These are phyloP conservation scores for Simplicillium aogashimaense DNA, from an alignment of 2,329 filamentous ascomycete species.

Conservation along the genomic window DNA sequence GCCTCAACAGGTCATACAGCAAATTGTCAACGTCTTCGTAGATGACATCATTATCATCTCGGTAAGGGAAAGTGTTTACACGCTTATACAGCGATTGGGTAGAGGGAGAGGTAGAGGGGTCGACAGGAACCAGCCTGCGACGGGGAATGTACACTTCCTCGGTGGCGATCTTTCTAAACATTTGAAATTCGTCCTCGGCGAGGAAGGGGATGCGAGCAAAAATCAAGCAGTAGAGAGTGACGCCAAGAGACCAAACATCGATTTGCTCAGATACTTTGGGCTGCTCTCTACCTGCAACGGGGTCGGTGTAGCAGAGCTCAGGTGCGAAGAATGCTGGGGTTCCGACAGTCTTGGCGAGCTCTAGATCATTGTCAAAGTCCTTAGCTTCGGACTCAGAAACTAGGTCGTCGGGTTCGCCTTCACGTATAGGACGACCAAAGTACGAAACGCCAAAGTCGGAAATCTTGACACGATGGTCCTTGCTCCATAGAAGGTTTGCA, in stretches of 20 bases:
- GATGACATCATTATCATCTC: constrained; percentile 65
- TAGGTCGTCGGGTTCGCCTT: constrained; percentile 68
- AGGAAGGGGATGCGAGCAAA: constrained; percentile 91
- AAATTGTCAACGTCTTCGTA: constrained; percentile 82
- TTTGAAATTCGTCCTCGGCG: constrained; percentile 80
- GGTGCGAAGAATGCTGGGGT: constrained; percentile 97
- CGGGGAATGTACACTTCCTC: constrained; percentile 85
- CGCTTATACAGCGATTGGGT: constrained; percentile 46
- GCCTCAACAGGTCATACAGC: constrained; percentile 66
- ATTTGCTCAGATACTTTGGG: constrained; percentile 86
- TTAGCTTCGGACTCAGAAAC: constrained; percentile 72
- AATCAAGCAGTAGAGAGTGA: constrained; percentile 91
- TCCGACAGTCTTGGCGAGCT: constrained; percentile 95
- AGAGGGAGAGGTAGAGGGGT: constrained; percentile 46
- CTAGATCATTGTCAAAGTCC: constrained; percentile 85
- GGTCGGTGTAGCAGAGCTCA: constrained; percentile 84
- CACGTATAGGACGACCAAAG: constrained; percentile 77
- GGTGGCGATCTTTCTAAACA: constrained; percentile 86
- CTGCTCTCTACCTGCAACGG: constrained; percentile 44
- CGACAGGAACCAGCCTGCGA: constrained; percentile 68
- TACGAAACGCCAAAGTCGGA: constrained; percentile 99
- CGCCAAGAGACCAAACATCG: constrained; percentile 93
- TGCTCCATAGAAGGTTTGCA: constrained; percentile 83
- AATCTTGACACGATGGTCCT: constrained; percentile 83
- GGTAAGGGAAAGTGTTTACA: constrained; percentile 55